Evolutionary conservation across 2,329 filamentous ascomycete genomes (phyloP).

Genomic region (Venturia pyrina): DNA sequence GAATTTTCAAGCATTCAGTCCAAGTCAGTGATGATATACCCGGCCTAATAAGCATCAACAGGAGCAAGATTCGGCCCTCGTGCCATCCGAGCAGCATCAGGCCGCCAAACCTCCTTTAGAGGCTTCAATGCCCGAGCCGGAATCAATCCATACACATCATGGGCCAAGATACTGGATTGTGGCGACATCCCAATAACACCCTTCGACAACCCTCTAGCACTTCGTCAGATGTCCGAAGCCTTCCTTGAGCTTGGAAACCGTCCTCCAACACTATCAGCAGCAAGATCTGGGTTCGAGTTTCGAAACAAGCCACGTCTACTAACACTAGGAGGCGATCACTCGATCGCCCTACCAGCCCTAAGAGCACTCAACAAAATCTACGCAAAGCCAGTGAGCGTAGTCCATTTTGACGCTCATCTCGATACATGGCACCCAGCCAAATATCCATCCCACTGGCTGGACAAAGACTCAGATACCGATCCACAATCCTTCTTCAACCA

Average conservation of each 20-base stretch:
- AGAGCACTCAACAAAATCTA: slow-evolving; percentile 37
- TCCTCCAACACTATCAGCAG: slow-evolving; percentile 25
- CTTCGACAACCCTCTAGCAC: slow-evolving; percentile 73
- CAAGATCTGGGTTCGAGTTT: slow-evolving; percentile 30
- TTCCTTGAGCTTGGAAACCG: slow-evolving; percentile 57
- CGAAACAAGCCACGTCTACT: slow-evolving; percentile 36
- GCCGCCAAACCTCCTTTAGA: slow-evolving; percentile 68
- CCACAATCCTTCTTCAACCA: slow-evolving; percentile 71
- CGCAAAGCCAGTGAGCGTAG: slow-evolving; percentile 35
- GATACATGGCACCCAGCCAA: slow-evolving; percentile 79
- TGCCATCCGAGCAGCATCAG: slow-evolving; percentile 74
- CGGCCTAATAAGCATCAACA: neutral
- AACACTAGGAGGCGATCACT: slow-evolving; percentile 41
- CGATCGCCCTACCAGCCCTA: slow-evolving; percentile 41
- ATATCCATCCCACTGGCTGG: slow-evolving; percentile 67
- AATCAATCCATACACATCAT: slow-evolving; percentile 74
- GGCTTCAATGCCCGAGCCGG: slow-evolving; percentile 74
- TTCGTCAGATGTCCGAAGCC: slow-evolving; percentile 74
- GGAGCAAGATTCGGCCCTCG: slow-evolving; percentile 69
- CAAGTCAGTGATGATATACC: neutral
- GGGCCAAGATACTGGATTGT: slow-evolving; percentile 75
- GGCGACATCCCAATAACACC: slow-evolving; percentile 83
- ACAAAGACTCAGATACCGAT: slow-evolving; percentile 34
- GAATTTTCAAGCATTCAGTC: neutral
- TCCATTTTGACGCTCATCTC: slow-evolving; percentile 53